Base-by-base conservation (phyloP, 2,329 filamentous ascomycete species). In the Periglandula ipomoeae region DNA sequence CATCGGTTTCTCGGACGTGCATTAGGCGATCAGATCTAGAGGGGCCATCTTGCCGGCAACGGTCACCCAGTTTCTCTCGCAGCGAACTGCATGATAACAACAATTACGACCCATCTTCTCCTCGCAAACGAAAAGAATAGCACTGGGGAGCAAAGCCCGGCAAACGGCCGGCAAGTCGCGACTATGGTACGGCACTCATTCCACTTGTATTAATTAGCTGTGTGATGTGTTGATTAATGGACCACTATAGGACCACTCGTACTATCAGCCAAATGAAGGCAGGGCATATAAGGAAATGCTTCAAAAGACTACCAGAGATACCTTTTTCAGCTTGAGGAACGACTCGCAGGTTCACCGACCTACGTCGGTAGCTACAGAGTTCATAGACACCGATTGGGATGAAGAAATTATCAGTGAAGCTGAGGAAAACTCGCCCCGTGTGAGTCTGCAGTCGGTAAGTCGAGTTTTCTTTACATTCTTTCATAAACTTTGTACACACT, bases 341-440 rank as follows among this genome's bases (percentile, higher is more conserved):
- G 72, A 76, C 52, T 72, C 66, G 20, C 67, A 73, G 47, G 50
- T 57, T 11, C 69, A 71, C 48, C 75, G 84, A 50, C 85, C 85
- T 35, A 65, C 78, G 34, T 90, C 87, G 34, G 75, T 86, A 51
- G 79, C 84, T 39, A 91, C 86, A 20, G 84, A 89, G 59, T 85
- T 89, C 55, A 82, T 84, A 61, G 87, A 89, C 59, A 88, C 85
- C 37, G 87, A 91, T 53, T 79, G 74, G 70, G 76, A 81, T 38
- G 87, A 89, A 55, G 65, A 68, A 30, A 67, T 77, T 53, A 24
- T 39, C 11, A 79, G 73, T 52, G 77, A 81, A 44, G 65, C 75
- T 50, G 81, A 82, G 58, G 80, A 85, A 38, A 81, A 81, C 65
- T 85, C 83, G 3, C 81, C 81, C 11, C 76, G 84, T 27, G 67